Conservation (phyloP, 2,329 filamentous ascomycete species). For the Epichloe gansuensis region DNA sequence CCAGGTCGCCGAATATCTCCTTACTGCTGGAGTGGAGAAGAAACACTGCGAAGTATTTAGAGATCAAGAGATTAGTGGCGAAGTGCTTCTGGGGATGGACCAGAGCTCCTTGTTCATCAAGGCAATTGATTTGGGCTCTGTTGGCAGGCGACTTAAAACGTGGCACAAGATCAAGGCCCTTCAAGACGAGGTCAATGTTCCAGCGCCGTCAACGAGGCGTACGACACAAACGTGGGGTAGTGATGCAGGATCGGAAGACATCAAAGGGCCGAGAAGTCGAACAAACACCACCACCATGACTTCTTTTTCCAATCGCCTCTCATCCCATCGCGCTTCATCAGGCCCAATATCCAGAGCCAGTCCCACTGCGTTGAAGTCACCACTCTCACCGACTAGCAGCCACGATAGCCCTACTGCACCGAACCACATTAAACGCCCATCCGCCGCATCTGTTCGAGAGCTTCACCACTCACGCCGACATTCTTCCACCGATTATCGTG, state of each 20-base stretch:
- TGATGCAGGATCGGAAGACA: constrained; percentile 44
- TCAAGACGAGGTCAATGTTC: constrained; percentile 66
- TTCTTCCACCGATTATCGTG: constrained; percentile 68
- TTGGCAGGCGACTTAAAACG: constrained; percentile 78
- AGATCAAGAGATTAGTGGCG: constrained; percentile 91
- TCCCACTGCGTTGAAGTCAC: constrained; percentile 30
- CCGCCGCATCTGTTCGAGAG: constrained; percentile 69
- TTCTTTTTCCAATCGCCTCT: constrained; percentile 30
- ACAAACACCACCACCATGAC: constrained; percentile 42
- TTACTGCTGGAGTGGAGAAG: constrained; percentile 71
- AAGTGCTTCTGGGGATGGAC: constrained; percentile 88
- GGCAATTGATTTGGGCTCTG: constrained; percentile 83
- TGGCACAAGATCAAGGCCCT: constrained; percentile 94
- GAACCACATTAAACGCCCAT: constrained; percentile 49
- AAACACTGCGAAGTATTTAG: constrained; percentile 88
- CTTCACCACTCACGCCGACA: constrained; percentile 76
- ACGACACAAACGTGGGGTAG: constrained; percentile 45
- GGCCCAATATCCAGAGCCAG: constrained; percentile 36
- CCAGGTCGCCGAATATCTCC: constrained; percentile 80
- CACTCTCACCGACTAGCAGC: constrained; percentile 23
- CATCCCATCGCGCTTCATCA: constrained; percentile 36
- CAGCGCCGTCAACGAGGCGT: constrained; percentile 26
- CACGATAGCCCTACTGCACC: constrained; percentile 34
- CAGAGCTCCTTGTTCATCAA: constrained; percentile 92
- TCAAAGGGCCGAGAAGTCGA: constrained; percentile 37